Evolutionary conservation across 2,329 filamentous ascomycete genomes (phyloP).

Genomic region (Cladobotryum mycophilum): DNA sequence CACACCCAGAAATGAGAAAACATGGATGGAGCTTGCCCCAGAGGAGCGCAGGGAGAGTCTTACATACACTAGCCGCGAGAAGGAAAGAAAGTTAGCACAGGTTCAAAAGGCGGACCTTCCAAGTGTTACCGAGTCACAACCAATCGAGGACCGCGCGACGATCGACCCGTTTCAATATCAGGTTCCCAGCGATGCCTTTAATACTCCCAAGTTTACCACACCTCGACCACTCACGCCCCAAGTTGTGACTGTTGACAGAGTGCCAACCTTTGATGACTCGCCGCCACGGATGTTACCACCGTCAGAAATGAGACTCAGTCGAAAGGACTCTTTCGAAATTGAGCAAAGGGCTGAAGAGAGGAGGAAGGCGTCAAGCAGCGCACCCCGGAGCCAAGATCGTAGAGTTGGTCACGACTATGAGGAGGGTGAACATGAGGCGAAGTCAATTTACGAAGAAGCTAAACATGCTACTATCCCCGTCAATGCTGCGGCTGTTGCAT

Average conservation of each 20-base stretch:
- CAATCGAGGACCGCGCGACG: conserved; percentile 22
- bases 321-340: conserved; percentile 44
- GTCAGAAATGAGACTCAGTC: conserved; percentile 37
- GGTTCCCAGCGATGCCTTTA: conserved; percentile 47
- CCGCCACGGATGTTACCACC: conserved; percentile 21
- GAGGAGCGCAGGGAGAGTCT: conserved; percentile 23
- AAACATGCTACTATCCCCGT: conserved; percentile 44
- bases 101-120: background rate
- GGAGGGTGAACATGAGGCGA: conserved; percentile 39
- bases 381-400: conserved; percentile 15
- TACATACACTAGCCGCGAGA: conserved; percentile 19
- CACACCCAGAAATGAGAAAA: conserved; percentile 20
- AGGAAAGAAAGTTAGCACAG: conserved; percentile 11
- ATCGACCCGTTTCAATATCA: conserved; percentile 56
- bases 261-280: conserved; percentile 42
- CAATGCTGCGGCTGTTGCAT: conserved; percentile 40
- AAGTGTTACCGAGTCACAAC: background rate
- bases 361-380: conserved; percentile 17
- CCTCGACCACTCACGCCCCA: conserved; percentile 41
- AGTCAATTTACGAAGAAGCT: conserved; percentile 38
- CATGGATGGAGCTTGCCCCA: conserved; percentile 22
- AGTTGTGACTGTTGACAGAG: conserved; percentile 48
- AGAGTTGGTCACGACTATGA: conserved; percentile 22
- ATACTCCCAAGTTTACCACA: conserved; percentile 32
- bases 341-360: conserved; percentile 29